Evolutionary conservation across 1,139 yeast species (phyloP), one percentile per base, ranked within the genome.

Genomic region (Spencermartinsiella ligniputridi): DNA sequence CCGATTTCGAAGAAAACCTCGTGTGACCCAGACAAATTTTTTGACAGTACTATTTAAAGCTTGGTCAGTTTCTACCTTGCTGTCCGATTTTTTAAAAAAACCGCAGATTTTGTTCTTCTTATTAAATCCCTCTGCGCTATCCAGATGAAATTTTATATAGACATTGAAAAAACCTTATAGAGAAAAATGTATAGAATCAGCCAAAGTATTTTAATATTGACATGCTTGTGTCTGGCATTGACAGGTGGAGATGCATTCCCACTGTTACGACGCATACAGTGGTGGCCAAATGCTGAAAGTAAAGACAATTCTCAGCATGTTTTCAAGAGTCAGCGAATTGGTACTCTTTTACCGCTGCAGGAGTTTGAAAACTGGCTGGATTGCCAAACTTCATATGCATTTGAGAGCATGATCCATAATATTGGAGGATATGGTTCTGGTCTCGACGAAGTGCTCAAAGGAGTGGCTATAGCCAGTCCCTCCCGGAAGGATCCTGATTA

Each of bases 391-490:
- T 62, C 66, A 1, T 62, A 71, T 18, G 72, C 87, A 0, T 77
- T 83, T 56, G 60, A 70, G 16, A 70, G 75, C 24, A 76, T 86
- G 21, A 64, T 85, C 37, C 63, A 70, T 25, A 86, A 86, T 58
- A 78, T 84, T 45, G 90, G 89, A 3, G 84, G 83, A 46, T 62
- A 53, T 35, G 58, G 46, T 3, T 55, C 61, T 9, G 55, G 55
- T 9, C 53, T 61, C 1, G 60, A 60, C 1, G 74, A 71, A 37
- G 83, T 83, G 1, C 60, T 71, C 1, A 66, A 70, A 8, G 97
- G 97, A 21, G 87, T 78, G 2, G 83, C 88, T 3, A 72, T 90
- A 50, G 97, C 97, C 1, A 82, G 95, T 6, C 95, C 96, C 2
- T 86, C 95, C 0, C 75, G 63, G 44, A 3, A 44, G 0, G 52